These are phyloP conservation scores for Fusarium veterinarium DNA, from an alignment of 2,329 filamentous ascomycete genomes.

Conservation along the genomic window DNA sequence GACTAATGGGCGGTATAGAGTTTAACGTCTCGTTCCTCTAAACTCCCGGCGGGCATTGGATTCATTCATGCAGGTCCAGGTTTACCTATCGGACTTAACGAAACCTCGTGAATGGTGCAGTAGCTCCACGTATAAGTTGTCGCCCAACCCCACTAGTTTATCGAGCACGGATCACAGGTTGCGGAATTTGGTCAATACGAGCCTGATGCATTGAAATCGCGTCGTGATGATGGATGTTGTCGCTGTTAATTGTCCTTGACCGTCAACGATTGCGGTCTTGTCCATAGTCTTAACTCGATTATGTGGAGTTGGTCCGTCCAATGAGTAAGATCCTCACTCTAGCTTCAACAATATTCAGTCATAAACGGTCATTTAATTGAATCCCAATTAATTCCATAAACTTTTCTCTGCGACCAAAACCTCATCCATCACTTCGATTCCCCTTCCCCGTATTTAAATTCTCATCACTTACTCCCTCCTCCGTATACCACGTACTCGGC, in stretches of 20 bases:
- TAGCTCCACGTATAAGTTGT: background rate
- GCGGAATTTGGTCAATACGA: accelerated
- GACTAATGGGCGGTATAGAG: background rate
- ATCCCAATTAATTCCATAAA: background rate
- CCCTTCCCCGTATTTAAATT: background rate
- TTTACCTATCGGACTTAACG: background rate
- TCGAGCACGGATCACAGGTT: background rate
- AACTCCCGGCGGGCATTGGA: accelerated
- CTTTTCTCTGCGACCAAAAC: background rate
- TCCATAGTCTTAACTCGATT: background rate
- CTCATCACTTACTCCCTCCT: background rate
- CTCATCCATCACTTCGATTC: background rate
- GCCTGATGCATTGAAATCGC: too few species aligned
- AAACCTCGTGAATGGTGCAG: background rate
- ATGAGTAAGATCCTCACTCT: background rate
- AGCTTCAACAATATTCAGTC: too few species aligned
- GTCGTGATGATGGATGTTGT: background rate
- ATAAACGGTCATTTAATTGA: too few species aligned
- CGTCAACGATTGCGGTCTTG: accelerated
- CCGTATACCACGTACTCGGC: conserved; percentile 14
- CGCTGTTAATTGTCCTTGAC: accelerated
- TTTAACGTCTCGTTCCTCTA: background rate
- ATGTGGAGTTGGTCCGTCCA: accelerated
- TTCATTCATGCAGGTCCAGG: background rate
- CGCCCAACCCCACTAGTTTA: background rate